Base-by-base conservation (phyloP, 306 rosid genomes). In the Canavalia ensiformis region DNA sequence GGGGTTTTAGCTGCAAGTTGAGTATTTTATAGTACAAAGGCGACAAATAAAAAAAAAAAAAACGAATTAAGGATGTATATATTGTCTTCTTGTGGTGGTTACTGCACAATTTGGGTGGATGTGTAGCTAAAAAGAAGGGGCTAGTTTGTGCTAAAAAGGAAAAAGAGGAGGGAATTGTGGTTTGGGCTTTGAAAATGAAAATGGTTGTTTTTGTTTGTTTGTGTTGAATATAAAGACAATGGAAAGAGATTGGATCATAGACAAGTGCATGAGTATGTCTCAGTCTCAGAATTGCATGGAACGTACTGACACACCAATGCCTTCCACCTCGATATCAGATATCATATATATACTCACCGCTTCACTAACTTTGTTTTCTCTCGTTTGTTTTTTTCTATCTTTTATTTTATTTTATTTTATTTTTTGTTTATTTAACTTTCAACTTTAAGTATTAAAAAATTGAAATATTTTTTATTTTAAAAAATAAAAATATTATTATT, bases 1-100 rank as follows among this genome's bases (percentile, higher is more conserved):
- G 77, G 54, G 37, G 42, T 13, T 30, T 72, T 74, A 76, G 86
- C 75, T 88, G 84, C 31, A 57, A 84, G 67, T 62, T 79, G 75
- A 31, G 64, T 60, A 46, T 81, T 74, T 33, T 79, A 18, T 82
- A 73, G 67, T 65, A 41, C 68, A 50, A 52, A 69, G 60, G 60
- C 2, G 81, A 81, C 31, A 65, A 74, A 62, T 66, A 51, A 42
- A 42, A 31, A 54, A 81, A 50, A 71, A 28, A 45, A 37, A 5
- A 2, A 35, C 33, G 31, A 59, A 74, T 56, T 29, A 55, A 57
- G 57, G 65, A 37, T 7, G 4, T 37, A 2, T 37, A 37, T 64
- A 7, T 64, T 83, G 63, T 86, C 78, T 13, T 28, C 0, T 46
- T 54, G 62, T 46, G 72, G 63, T 75, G 69, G 68, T 49, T 72